Conservation (phyloP, 1,284 basidiomycete species). For the Cryptococcus sp. region DNA sequence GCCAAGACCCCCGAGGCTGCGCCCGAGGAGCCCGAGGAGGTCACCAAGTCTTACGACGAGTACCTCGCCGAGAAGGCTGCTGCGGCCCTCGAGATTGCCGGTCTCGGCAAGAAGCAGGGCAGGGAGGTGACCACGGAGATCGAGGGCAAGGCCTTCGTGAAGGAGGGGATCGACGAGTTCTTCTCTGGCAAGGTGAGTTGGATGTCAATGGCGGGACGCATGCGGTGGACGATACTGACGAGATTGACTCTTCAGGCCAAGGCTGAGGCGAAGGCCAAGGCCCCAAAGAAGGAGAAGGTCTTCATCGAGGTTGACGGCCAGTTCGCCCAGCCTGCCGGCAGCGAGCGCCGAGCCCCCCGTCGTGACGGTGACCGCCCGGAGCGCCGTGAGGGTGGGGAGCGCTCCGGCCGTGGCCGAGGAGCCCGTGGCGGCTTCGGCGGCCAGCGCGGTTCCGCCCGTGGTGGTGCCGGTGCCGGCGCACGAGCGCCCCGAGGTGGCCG, state of each 20-base stretch:
- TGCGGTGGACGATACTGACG: constrained; percentile 2
- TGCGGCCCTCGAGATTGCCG: constrained; percentile 36
- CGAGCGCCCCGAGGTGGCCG: constrained; percentile 30
- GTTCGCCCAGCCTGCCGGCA: constrained; percentile 45
- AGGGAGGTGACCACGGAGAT: constrained; percentile 27
- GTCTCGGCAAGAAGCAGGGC: constrained; percentile 36
- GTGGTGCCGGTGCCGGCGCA: constrained; percentile 36
- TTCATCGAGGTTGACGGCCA: constrained; percentile 50
- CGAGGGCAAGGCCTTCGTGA: constrained; percentile 42
- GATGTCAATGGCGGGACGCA: background rate
- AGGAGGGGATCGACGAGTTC: constrained; percentile 46
- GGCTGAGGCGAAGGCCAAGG: constrained; percentile 76
- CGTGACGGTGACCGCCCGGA: constrained; percentile 15
- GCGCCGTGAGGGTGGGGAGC: constrained; percentile 25
- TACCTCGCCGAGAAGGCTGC: constrained; percentile 50
- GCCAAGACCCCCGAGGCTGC: constrained; percentile 35
- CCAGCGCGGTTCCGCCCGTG: constrained; percentile 52
- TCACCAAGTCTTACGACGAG: constrained; percentile 60
- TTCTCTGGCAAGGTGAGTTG: constrained; percentile 48
- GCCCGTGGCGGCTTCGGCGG: constrained; percentile 32
- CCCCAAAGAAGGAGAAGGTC: constrained; percentile 60
- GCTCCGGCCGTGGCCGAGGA: constrained; percentile 31
- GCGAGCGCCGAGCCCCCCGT: constrained; percentile 30
- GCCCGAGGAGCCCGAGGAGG: constrained; percentile 82
- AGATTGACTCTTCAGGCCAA: constrained; percentile 80